A percentile compares a stretch with the other conserved stretches of the same genome.
phyloP scores from a whole-genome alignment of 495 filamentous ascomycete species.

The Aspergillus saccharolyticus region DNA sequence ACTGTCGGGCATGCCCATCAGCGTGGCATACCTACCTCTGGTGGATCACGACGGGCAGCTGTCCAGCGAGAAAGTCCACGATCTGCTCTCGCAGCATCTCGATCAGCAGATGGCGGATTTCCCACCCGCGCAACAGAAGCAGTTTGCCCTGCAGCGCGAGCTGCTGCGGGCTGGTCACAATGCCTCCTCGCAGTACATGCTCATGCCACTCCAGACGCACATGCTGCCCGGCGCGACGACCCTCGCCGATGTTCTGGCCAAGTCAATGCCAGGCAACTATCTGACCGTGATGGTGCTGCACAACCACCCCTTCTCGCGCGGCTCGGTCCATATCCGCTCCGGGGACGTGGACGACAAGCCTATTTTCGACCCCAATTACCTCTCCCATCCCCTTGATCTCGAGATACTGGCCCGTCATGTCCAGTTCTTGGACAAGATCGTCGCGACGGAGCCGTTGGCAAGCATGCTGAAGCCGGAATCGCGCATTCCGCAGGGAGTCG shows the following conservation, averaged over 20 bases:
- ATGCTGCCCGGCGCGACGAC: constrained; percentile 27
- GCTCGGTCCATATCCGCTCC: constrained; percentile 20
- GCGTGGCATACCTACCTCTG: constrained; percentile 38
- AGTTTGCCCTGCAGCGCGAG: constrained; percentile 26
- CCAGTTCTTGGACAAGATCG: constrained; percentile 37
- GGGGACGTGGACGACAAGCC: constrained; percentile 13
- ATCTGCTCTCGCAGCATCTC: constrained; percentile 24
- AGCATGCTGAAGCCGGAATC: constrained; percentile 20
- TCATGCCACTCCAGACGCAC: constrained; percentile 32
- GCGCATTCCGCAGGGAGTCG: constrained; percentile 7
- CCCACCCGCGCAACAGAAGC: constrained; percentile 12
- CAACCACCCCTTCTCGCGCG: constrained; percentile 22
- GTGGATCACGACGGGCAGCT: constrained; percentile 32
- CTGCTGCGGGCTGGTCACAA: constrained; percentile 23
- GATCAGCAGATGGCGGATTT: constrained; percentile 5
- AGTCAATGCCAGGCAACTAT: constrained; percentile 12
- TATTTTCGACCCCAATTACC: constrained; percentile 21
- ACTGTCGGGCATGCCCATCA: constrained; percentile 35
- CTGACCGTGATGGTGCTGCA: constrained; percentile 16
- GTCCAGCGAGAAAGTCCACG: constrained; percentile 19
- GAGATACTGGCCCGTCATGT: constrained; percentile 42
- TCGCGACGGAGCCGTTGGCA: constrained; percentile 31
- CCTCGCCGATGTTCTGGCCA: constrained; percentile 29
- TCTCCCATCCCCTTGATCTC: constrained; percentile 30
- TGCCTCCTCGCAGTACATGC: constrained; percentile 33